A percentile compares a stretch with the other conserved stretches of the same genome.
Evolutionary conservation across 2,329 filamentous ascomycete species (phyloP).

Genomic region (Colletotrichum falcatum): DNA sequence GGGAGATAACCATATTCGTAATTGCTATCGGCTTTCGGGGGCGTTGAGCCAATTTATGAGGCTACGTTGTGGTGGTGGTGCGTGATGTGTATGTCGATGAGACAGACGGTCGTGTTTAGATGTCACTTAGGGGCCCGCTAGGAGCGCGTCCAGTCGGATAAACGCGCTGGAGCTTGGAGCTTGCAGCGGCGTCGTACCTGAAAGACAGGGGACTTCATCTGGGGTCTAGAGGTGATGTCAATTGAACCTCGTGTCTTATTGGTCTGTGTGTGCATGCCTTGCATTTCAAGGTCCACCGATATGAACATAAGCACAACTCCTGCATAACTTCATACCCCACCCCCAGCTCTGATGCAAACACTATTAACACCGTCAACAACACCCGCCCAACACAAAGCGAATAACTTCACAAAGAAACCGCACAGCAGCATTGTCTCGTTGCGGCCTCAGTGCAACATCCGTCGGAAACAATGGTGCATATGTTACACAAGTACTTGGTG

Average conservation of each 20-base stretch:
- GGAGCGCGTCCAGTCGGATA: constrained; percentile 38
- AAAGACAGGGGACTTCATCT: constrained; percentile 19
- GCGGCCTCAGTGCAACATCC: background rate
- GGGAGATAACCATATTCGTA: constrained; percentile 34
- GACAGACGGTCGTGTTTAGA: constrained; percentile 31
- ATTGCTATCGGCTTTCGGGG: constrained; percentile 20
- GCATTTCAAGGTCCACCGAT: constrained; percentile 2
- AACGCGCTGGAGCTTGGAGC: constrained; percentile 32
- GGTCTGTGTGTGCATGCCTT: constrained; percentile 11
- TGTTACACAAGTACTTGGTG: background rate
- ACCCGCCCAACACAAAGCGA: constrained; percentile 13
- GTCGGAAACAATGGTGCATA: background rate
- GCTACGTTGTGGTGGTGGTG: constrained; percentile 17
- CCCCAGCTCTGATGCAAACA: background rate
- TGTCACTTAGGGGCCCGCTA: constrained; percentile 24
- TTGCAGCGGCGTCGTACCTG: constrained; percentile 3
- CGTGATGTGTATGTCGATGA: constrained; percentile 22
- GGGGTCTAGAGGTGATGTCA: constrained; percentile 15
- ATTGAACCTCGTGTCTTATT: constrained; percentile 20
- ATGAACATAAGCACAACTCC: background rate
- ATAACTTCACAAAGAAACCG: constrained; percentile 5
- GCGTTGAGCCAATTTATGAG: constrained; percentile 21
- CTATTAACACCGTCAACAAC: constrained; percentile 4
- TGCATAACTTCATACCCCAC: background rate
- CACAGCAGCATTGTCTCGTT: constrained; percentile 24